Evolutionary conservation across 176 grass and related monocot genomes (phyloP).

Genomic region (Metroxylon sagu): DNA sequence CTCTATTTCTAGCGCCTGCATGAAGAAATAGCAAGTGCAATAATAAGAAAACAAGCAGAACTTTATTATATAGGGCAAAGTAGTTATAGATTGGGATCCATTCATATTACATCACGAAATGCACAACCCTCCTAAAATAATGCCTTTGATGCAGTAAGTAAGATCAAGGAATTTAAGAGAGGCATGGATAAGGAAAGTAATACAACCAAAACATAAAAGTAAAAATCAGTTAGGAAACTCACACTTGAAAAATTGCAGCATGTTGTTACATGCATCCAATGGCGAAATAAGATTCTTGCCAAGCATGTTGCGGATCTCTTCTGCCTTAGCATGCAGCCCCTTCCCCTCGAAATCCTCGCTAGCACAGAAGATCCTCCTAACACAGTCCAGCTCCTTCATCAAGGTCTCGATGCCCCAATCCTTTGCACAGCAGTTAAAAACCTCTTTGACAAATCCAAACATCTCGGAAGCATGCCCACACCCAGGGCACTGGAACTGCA

Average conservation of each 20-base stretch:
- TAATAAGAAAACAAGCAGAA: too few species aligned
- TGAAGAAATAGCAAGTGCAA: too few species aligned
- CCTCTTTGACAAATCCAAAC: conserved; percentile 99
- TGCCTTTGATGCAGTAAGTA: too few species aligned
- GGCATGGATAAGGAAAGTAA: too few species aligned
- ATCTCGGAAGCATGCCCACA: conserved; percentile 91
- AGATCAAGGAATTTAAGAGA: too few species aligned
- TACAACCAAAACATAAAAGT: conserved; percentile 3
- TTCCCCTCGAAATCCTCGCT: conserved; percentile 99
- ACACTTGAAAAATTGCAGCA: conserved; percentile 98
- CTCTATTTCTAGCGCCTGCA: too few species aligned
- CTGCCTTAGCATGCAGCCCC: conserved; percentile 72
- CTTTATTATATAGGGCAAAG: too few species aligned
- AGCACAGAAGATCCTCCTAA: conserved; percentile 77
- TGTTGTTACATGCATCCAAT: conserved; percentile 58
- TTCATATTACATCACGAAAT: too few species aligned
- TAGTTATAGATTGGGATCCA: too few species aligned
- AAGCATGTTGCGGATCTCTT: conserved; percentile 63
- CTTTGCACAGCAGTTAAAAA: conserved; percentile 77
- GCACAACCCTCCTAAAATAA: too few species aligned
- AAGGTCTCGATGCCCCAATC: conserved; percentile 56
- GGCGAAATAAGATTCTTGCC: conserved; percentile 45
- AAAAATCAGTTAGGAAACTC: conserved; percentile 25
- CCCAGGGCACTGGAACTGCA: conserved; percentile 96
- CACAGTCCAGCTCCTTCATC: conserved; percentile 81